Conservation (phyloP, 176 grass and related monocot genomes). For the Hordeum marinum region DNA sequence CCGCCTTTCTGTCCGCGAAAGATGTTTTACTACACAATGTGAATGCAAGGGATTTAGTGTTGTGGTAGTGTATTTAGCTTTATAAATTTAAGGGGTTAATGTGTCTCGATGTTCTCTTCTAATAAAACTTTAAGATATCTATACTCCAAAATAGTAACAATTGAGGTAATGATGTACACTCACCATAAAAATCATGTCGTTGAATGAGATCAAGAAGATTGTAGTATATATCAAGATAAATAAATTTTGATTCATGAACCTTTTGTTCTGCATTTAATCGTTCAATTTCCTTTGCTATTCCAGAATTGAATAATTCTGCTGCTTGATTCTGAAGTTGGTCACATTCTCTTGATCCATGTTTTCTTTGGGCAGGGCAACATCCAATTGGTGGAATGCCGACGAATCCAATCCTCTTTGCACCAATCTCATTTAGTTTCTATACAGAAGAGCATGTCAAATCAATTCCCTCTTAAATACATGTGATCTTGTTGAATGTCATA, state of each 20-base stretch:
- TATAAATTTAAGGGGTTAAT: neutral
- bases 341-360: conserved; percentile 31
- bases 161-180: neutral
- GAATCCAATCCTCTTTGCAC: conserved; percentile 50
- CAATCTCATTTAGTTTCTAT: conserved; percentile 42
- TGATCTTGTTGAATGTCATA: neutral
- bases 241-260: conserved; percentile 5
- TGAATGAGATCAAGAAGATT: conserved; percentile 46
- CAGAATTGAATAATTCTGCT: conserved; percentile 43
- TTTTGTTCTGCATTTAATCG: conserved; percentile 18
- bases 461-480: neutral
- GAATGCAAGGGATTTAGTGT: neutral
- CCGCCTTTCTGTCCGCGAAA: neutral
- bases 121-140: neutral
- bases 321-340: conserved; percentile 43
- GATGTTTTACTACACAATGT: neutral
- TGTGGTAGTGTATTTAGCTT: neutral
- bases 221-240: conserved; percentile 58
- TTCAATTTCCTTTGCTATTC: conserved; percentile 25
- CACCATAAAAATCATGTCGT: conserved; percentile 32
- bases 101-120: neutral
- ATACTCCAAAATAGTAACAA: neutral
- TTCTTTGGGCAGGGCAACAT: conserved; percentile 63
- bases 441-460: neutral
- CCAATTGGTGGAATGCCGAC: conserved; percentile 59